Percentiles rank a stretch among this genome's conserved stretches.
phyloP scores from a whole-genome alignment of 257 asterid species.

The Fraxinus cuspidata region DNA sequence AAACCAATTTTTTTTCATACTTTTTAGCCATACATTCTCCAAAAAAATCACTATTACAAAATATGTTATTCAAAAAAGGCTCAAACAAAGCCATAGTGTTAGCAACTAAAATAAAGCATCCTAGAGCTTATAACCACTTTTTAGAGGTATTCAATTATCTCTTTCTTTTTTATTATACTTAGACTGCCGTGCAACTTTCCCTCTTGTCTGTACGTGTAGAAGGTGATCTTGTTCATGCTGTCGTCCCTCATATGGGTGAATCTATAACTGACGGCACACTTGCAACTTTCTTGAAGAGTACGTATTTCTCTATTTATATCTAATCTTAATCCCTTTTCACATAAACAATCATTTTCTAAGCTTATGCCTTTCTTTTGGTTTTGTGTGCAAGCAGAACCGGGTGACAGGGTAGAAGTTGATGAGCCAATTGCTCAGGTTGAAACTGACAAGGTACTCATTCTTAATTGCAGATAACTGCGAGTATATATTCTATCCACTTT shows the following conservation, averaged over 20 bases:
- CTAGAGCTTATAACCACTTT: not conserved
- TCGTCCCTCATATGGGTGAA: conserved; percentile 97
- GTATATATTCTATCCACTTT: not conserved
- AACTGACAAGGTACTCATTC: conserved; percentile 84
- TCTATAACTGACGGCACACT: conserved; percentile 91
- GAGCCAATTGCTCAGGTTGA: conserved; percentile 98
- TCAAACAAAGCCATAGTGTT: not conserved
- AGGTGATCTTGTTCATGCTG: conserved; percentile 83
- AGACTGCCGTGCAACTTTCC: conserved; percentile 8
- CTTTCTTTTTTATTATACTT: not conserved
- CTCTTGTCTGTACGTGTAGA: conserved; percentile 35
- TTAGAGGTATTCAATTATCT: not conserved
- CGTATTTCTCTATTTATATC: conserved; percentile 20
- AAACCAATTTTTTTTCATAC: too few relatives aligned
- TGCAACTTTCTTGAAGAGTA: conserved; percentile 91
- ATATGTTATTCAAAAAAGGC: too few relatives aligned
- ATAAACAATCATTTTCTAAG: conserved; percentile 8
- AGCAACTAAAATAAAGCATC: not conserved
- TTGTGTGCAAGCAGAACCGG: conserved; percentile 62
- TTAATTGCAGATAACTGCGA: not conserved
- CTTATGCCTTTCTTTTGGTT: conserved; percentile 11
- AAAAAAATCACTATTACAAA: too few relatives aligned
- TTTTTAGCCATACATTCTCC: too few relatives aligned
- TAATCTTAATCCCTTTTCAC: not conserved
- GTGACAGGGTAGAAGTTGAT: conserved; percentile 87